phyloP scores from a whole-genome alignment of 257 asterid species.

The Nicotiana undulata region DNA sequence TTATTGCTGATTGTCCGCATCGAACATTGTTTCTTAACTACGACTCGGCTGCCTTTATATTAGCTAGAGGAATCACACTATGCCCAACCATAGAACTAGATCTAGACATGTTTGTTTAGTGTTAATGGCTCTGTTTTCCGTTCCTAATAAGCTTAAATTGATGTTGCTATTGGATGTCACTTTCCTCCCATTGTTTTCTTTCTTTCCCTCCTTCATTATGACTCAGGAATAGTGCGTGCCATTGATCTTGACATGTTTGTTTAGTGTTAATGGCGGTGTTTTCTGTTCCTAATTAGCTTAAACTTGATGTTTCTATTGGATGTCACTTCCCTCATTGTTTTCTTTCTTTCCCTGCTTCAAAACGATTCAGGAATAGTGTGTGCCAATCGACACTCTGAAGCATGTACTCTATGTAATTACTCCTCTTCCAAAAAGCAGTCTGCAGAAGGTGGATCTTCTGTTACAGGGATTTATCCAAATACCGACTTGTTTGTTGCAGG shows the following conservation, averaged over 20 bases:
- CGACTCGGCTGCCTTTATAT: background rate
- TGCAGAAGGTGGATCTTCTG: slow-evolving; percentile 73
- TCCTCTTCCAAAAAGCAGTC: slow-evolving; percentile 61
- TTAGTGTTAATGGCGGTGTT: background rate
- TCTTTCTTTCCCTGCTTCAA: slow-evolving; percentile 6
- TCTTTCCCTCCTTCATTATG: slow-evolving; percentile 8
- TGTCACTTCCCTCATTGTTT: background rate
- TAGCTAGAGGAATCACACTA: background rate
- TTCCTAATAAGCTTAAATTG: background rate
- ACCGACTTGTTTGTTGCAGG: slow-evolving; percentile 82
- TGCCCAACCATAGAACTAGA: background rate
- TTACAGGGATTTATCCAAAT: slow-evolving; percentile 78
- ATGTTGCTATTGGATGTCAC: background rate
- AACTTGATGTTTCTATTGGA: background rate
- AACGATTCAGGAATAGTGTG: slow-evolving; percentile 71
- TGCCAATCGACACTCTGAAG: slow-evolving; percentile 56
- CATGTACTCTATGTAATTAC: slow-evolving; percentile 58
- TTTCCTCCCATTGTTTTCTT: background rate
- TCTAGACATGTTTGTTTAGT: background rate
- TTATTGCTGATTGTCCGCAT: background rate
- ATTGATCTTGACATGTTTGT: slow-evolving; percentile 25
- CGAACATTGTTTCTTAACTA: background rate
- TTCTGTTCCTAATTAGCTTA: background rate
- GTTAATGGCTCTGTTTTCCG: background rate
- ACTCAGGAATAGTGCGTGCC: slow-evolving; percentile 79